Conservation (phyloP, 202 grass and related monocot genomes). For the Dendrocalamus latiflorus region DNA sequence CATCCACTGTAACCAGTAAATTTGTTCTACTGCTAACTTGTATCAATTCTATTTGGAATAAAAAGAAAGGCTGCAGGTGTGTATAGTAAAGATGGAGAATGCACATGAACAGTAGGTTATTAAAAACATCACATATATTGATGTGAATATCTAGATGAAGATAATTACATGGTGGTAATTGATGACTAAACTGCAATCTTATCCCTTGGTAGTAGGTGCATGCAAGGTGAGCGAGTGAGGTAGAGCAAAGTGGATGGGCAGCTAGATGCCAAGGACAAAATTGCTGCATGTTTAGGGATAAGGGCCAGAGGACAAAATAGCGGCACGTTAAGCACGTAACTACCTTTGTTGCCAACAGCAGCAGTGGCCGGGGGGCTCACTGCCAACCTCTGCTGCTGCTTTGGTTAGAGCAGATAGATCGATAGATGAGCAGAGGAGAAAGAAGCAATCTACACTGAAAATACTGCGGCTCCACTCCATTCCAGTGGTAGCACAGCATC, state of each 20-base stretch:
- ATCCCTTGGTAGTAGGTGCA: too few relatives aligned
- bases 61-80: too few relatives aligned
- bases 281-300: conserved; percentile 59
- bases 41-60: too few relatives aligned
- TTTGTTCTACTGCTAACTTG: too few relatives aligned
- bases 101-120: too few relatives aligned
- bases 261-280: conserved; percentile 45
- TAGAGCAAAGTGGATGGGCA: conserved; percentile 24
- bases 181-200: too few relatives aligned
- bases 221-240: too few relatives aligned
- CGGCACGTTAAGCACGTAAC: conserved; percentile 39
- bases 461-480: not conserved
- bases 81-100: too few relatives aligned
- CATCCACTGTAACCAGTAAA: not conserved
- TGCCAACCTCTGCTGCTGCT: not conserved
- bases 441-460: not conserved
- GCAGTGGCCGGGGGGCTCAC: not conserved
- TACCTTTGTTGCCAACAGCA: not conserved
- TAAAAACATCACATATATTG: too few relatives aligned
- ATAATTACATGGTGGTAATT: not conserved
- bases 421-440: not conserved
- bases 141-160: too few relatives aligned
- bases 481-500: not conserved
- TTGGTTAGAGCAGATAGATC: conserved; percentile 1
- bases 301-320: conserved; percentile 55